Base-by-base conservation (phyloP, 257 asterid genomes). In the Solanum ossicruentum region DNA sequence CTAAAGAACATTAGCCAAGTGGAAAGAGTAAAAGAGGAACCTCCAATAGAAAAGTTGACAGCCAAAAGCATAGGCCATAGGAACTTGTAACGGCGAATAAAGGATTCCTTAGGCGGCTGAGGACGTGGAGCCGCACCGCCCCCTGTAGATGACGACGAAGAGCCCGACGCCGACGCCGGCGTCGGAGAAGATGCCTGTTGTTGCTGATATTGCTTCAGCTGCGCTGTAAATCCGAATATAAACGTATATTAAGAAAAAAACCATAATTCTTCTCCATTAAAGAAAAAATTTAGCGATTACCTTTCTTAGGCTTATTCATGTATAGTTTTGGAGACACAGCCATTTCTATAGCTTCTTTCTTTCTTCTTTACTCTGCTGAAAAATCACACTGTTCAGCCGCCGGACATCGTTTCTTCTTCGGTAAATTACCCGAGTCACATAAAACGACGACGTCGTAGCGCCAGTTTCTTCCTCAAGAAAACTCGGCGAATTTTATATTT, bases 31-130 rank as follows among this genome's bases (percentile, higher is more conserved):
- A 65, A 41, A 32, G 54, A 39, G 32, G 47, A 26, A 96, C 99
- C 98, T 93, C 99, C 98, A 56, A 91, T 88, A 45, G 93, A 36
- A 89, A 96, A 89, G 88, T 95, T 94, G 89, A 92, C 94, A 55
- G 89, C 95, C 94, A 96, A 83, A 54, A 94, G 93, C 85, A 94
- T 89, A 77, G 98, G 95, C 94, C 92, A 90, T 43, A 93, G 70
- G 86, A 90, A 93, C 92, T 86, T 93, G 83, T 91, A 93, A 55
- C 98, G 97, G 43, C 97, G 94, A n/a, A 84, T 47, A 54, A 94
- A 86, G 5, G 98, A 89, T 89, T 93, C 98, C 92, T 89, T 92
- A 5, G 88, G 88, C 43, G 88, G 93, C 84, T 86, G 92, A 56
- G 69, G 88, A 3, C 94, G 90, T 5, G 89, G 89, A 1, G 89